Evolutionary conservation across 768 basidiomycete genomes (phyloP).

Genomic region (Erythrobasidium yunnanense): DNA sequence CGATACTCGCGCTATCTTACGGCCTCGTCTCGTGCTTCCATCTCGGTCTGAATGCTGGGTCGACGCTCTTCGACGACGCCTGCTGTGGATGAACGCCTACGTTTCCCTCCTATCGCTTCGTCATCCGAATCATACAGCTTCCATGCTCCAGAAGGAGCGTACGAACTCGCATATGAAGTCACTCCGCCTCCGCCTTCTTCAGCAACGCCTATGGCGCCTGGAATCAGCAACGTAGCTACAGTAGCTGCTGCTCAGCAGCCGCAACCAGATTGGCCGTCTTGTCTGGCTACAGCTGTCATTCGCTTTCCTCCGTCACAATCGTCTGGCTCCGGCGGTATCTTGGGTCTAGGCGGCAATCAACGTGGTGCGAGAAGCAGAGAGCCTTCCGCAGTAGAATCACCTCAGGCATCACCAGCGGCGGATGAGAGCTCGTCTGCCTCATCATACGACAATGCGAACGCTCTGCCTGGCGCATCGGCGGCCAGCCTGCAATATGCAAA

Average conservation of each 20-base stretch:
- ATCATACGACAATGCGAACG: not conserved
- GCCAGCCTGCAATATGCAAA: not conserved
- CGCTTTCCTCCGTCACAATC: constrained; percentile 4
- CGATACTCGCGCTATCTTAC: too few relatives aligned
- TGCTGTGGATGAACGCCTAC: not conserved
- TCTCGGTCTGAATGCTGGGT: constrained; percentile 5
- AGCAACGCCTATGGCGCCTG: not conserved
- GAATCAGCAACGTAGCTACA: not conserved
- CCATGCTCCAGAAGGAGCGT: constrained; percentile 4
- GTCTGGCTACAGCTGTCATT: not conserved
- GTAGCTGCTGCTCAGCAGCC: not conserved
- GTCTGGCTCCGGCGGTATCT: not conserved
- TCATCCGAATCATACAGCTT: not conserved
- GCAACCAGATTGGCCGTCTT: constrained; percentile 2
- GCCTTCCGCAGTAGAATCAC: not conserved
- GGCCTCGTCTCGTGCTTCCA: not conserved
- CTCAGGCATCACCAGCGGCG: not conserved
- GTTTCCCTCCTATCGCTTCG: not conserved
- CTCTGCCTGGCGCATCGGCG: not conserved
- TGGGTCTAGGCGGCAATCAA: constrained; percentile 16
- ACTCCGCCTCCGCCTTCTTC: constrained; percentile 14
- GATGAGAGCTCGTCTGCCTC: constrained; percentile 1
- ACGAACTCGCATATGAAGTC: constrained; percentile 17
- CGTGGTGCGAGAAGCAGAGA: not conserved
- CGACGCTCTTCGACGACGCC: constrained; percentile 5